Percentiles rank a stretch among this genome's conserved stretches.
Evolutionary conservation across 257 asterid genomes (phyloP).

Genomic region (Solanum sparsipilum): DNA sequence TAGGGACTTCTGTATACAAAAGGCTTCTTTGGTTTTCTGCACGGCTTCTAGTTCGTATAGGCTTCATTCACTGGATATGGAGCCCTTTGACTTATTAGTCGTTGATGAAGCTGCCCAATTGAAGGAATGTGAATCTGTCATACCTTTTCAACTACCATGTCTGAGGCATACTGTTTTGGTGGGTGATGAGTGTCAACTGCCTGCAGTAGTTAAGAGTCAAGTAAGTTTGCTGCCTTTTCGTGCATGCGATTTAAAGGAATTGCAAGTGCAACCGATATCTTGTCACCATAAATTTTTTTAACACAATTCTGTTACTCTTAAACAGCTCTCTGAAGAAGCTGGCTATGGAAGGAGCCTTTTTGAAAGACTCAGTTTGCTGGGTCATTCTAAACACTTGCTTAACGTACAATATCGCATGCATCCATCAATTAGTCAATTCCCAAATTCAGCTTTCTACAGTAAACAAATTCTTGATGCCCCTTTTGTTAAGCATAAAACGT

Average conservation of each 20-base stretch:
- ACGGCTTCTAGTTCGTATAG: conserved; percentile 7
- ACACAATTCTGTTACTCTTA: neutral
- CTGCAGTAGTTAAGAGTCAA: neutral
- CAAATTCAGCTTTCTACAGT: conserved; percentile 1
- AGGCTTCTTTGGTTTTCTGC: neutral
- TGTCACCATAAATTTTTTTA: neutral
- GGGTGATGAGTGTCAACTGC: conserved; percentile 15
- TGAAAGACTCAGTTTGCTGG: conserved; percentile 6
- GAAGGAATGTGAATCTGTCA: conserved; percentile 8
- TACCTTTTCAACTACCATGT: conserved; percentile 4
- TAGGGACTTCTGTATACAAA: neutral
- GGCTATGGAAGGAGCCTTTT: conserved; percentile 3
- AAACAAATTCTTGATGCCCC: neutral
- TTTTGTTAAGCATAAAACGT: neutral
- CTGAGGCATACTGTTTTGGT: conserved; percentile 2
- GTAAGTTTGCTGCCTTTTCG: neutral
- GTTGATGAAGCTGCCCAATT: conserved; percentile 10
- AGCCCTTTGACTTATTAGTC: conserved; percentile 1
- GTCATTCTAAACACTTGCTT: conserved; percentile 1
- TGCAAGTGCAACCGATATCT: neutral
- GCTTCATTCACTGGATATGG: conserved; percentile 1
- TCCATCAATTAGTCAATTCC: conserved; percentile 1
- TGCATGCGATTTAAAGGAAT: neutral
- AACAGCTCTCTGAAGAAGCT: neutral
- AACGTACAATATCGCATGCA: conserved; percentile 11